phyloP scores from a whole-genome alignment of 2,329 filamentous ascomycete species.

The Aspergillus ochraceoroseus region DNA sequence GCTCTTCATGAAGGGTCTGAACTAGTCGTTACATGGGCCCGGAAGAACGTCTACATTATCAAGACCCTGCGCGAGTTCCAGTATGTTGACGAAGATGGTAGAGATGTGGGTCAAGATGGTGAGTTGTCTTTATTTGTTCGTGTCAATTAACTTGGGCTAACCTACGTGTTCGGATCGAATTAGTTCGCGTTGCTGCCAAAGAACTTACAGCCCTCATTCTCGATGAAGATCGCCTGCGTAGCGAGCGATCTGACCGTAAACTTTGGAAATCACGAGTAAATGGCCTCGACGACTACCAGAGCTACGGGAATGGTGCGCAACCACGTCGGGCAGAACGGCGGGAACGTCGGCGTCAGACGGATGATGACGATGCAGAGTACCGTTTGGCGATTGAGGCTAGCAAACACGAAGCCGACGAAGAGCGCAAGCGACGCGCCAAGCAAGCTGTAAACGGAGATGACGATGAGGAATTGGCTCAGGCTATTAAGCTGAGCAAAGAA shows the following conservation, averaged over 20 bases:
- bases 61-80: constrained; percentile 97
- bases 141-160: no score
- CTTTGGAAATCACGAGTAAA: constrained; percentile 95
- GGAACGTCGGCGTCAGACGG: constrained; percentile 50
- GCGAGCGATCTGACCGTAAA: constrained; percentile 84
- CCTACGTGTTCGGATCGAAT: neutral
- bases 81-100: constrained; percentile 90
- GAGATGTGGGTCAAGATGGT: constrained; percentile 97
- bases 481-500: constrained; percentile 91
- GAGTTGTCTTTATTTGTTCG: constrained; percentile 32
- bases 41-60: constrained; percentile 98
- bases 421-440: constrained; percentile 65
- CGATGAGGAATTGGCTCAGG: constrained; percentile 89
- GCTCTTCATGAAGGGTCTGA: constrained; percentile 96
- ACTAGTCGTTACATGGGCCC: constrained; percentile 93
- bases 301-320: constrained; percentile 41
- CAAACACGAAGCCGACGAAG: constrained; percentile 91
- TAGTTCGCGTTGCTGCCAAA: constrained; percentile 92
- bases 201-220: constrained; percentile 87
- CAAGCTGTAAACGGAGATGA: constrained; percentile 59
- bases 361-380: constrained; percentile 89
- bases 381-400: constrained; percentile 88
- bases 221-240: constrained; percentile 87
- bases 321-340: constrained; percentile 41
- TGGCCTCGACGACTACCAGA: constrained; percentile 71